phyloP scores from a whole-genome alignment of 441 rosid species.

The Omphalea diandra region DNA sequence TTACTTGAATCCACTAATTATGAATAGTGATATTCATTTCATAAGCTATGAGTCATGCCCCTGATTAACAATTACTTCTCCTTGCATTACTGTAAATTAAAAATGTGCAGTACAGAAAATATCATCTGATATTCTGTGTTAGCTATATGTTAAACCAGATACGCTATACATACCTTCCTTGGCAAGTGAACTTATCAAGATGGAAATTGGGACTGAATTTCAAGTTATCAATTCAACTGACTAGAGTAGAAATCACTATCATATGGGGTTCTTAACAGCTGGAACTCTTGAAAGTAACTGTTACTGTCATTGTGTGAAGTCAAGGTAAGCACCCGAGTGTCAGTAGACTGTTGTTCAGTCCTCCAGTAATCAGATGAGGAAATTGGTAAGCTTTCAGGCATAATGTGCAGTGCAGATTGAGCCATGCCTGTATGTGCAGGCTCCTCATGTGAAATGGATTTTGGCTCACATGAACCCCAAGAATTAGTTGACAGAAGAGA shows the following conservation, averaged over 20 bases:
- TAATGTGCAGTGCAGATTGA: slow-evolving; percentile 34
- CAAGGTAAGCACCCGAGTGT: slow-evolving; percentile 29
- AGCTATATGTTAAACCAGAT: slow-evolving; percentile 3
- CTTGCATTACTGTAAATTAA: neutral
- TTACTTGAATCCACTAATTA: neutral
- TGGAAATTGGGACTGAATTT: neutral
- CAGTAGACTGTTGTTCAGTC: slow-evolving; percentile 37
- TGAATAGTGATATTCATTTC: neutral
- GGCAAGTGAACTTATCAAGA: slow-evolving; percentile 4
- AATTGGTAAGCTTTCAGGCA: slow-evolving; percentile 33
- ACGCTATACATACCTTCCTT: slow-evolving; percentile 24
- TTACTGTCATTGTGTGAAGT: slow-evolving; percentile 31
- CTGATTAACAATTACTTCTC: neutral
- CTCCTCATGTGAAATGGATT: slow-evolving; percentile 42
- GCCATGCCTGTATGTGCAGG: slow-evolving; percentile 31
- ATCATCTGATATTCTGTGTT: neutral
- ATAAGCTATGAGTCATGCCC: neutral
- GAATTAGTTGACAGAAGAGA: slow-evolving; percentile 98
- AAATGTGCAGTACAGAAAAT: neutral
- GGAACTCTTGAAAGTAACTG: slow-evolving; percentile 48
- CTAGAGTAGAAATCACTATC: slow-evolving; percentile 41
- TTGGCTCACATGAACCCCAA: slow-evolving; percentile 51
- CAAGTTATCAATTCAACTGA: slow-evolving; percentile 37
- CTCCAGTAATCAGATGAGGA: slow-evolving; percentile 51
- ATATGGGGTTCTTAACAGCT: slow-evolving; percentile 38